Base-by-base conservation (phyloP, 2,329 filamentous ascomycete genomes). In the Cladophialophora exuberans region DNA sequence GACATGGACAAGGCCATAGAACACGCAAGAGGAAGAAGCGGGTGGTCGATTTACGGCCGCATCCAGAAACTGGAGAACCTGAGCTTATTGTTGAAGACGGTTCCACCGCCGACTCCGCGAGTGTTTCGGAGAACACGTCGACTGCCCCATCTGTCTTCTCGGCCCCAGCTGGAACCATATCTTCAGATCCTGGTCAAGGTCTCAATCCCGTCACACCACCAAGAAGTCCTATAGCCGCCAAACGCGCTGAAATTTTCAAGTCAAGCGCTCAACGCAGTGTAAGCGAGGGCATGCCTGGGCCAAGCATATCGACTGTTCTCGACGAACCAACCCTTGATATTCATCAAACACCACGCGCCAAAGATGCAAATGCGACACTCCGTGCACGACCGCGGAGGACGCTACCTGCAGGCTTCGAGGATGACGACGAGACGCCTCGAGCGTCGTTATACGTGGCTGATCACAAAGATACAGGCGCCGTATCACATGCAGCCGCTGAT, bases 191-290 rank as follows among this genome's bases (percentile, higher is more conserved):
- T 0, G 84, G 86, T 62, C 76, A 79, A 3, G 80, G 82, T 45
- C 75, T 81, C 31, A 80, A 83, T 52, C 75, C 76, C 13, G 71
- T 79, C 11, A 82, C 79, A 9, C 81, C 80, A 17, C 79, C 77
- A 4, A 67, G 73, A 49, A 79, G 76, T 35, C 80, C 79, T 9
- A n/a, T 41, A 9, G 26, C 35, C 2, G n/a, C 36, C 20, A 49
- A 52, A 35, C 52, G 45, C 9, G 10, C 18, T 6, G 38, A 15
- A 13, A 35, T 38, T 9, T 35, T 50, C 17, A 28, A 31, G 6
- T 18, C 25, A 4, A 13, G 42, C 5, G 36, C 30, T 7, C 33
- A 47, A 7, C 54, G 52, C 3, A 56, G 58, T 50, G 55, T 56
- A 26, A 61, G 55, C 28, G 51, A 61, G 49, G 52, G 55, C 1